Base-by-base conservation (phyloP, 345 rosid species). In the Viola odorata region DNA sequence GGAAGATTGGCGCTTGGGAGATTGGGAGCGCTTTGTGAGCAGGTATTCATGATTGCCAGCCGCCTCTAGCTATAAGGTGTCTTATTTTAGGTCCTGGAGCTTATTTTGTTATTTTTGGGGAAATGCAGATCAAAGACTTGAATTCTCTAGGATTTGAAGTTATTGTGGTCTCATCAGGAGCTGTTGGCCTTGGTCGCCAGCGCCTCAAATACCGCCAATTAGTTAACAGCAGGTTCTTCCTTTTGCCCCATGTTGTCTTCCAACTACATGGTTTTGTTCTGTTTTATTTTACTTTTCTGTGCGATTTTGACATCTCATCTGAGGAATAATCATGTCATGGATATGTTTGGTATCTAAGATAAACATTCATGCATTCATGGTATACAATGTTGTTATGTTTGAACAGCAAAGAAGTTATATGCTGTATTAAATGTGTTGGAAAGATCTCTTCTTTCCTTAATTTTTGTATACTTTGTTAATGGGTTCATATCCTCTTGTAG, bases 121-220 rank as follows among this genome's bases (percentile, higher is more conserved):
- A 66, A 64, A 65, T 74, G 71, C 87, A 88, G 96, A 70, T 95
- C 65, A 90, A 92, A 72, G 97, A 91, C 61, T 68, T 95, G 78
- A 95, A 81, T 73, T 77, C 81, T 57, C 89, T 79, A 68, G 91
- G 89, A 44, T 95, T 59, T 65, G 97, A 91, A 80, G 83, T 95
- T 75, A 80, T 95, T 17, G 58, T 95, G 85, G 99, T 95, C 68
- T 61, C 96, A 32, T 95, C 99, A 3, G 99, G 97, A 67, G 97
- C 99, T 64, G 97, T 95, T 47, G 95, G 97, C 53, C 83, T 90
- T 4, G 99, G 99, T 69, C 86, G 99, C 55, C 99, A 95, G 75
- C 88, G 97, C 79, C 97, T 95, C 69, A 79, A 80, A 66, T 88
- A 95, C 71, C 76, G 99, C 61, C 86, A 68, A 69, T 77, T 91